Percentiles rank a stretch among this genome's conserved stretches.
Conservation (phyloP, 352 stramenopile species). For the Thraustochytrium sp. region DNA sequence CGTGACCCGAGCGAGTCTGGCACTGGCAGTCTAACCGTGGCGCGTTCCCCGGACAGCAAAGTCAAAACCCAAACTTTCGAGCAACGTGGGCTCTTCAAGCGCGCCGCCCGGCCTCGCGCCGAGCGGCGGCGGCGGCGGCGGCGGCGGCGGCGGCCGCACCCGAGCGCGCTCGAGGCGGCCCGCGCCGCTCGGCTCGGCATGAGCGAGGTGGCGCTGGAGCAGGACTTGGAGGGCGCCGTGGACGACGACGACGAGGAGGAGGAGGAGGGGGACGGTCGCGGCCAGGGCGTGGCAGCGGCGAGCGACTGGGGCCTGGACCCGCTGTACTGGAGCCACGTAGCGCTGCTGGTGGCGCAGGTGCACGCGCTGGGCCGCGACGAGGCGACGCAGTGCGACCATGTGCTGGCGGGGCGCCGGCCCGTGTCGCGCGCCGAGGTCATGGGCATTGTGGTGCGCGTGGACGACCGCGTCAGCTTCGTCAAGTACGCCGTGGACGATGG, state of each 20-base stretch:
- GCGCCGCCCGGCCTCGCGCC: no score
- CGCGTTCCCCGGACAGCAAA: no score
- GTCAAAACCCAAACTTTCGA: no score
- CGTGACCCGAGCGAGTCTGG: no score
- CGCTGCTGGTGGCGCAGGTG: neutral
- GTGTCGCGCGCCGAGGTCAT: neutral
- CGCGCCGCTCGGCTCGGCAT: no score
- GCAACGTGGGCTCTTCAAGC: no score
- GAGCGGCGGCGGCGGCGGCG: no score
- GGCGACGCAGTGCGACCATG: neutral
- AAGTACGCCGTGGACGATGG: slow-evolving; percentile 11
- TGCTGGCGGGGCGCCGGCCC: neutral
- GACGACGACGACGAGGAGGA: neutral
- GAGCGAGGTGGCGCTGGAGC: no score
- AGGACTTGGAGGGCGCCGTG: neutral
- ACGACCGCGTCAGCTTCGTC: neutral
- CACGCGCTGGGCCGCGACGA: neutral
- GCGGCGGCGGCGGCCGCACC: no score
- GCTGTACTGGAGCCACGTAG: slow-evolving; percentile 18
- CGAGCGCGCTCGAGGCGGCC: no score
- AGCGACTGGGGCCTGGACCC: slow-evolving; percentile 8
- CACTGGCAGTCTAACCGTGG: no score
- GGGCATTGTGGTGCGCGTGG: neutral
- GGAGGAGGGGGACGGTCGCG: neutral
- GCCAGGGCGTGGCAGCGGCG: neutral